Conservation (phyloP, 139 green algal species). For the Volvox africanus region DNA sequence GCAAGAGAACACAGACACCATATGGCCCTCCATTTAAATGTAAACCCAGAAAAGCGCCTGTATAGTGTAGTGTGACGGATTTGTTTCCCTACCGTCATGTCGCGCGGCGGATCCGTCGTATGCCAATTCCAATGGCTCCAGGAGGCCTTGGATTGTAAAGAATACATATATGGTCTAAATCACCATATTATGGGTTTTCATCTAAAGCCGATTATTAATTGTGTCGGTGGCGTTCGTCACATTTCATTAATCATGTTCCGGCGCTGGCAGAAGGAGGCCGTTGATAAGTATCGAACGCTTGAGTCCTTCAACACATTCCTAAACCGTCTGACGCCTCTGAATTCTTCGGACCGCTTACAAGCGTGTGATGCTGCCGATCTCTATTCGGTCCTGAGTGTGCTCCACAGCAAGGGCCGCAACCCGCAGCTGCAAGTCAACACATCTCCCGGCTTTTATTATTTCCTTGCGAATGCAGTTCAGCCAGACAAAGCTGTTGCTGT, state of each 20-base stretch:
- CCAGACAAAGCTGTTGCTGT: background rate
- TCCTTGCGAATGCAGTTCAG: constrained; percentile 41
- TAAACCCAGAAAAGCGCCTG: too few species aligned
- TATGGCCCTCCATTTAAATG: too few species aligned
- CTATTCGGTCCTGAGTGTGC: constrained; percentile 50
- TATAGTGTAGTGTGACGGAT: too few species aligned
- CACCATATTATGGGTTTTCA: too few species aligned
- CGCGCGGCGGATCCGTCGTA: too few species aligned
- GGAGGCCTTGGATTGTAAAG: too few species aligned
- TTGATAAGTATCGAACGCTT: constrained; percentile 46
- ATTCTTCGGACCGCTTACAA: background rate
- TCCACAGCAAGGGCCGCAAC: constrained; percentile 56
- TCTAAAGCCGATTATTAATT: too few species aligned
- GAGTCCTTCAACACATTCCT: constrained; percentile 48
- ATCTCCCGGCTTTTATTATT: constrained; percentile 52
- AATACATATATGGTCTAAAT: too few species aligned
- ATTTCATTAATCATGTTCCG: constrained; percentile 56
- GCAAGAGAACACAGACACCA: too few species aligned
- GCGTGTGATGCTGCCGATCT: constrained; percentile 50
- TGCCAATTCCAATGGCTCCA: too few species aligned
- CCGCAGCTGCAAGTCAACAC: constrained; percentile 27
- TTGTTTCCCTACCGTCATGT: too few species aligned
- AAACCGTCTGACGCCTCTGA: background rate
- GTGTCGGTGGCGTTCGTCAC: too few species aligned
- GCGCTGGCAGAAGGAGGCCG: constrained; percentile 57